Conservation (phyloP, 2,329 filamentous ascomycete species). For the Pseudopyrenochaeta lycopersici region DNA sequence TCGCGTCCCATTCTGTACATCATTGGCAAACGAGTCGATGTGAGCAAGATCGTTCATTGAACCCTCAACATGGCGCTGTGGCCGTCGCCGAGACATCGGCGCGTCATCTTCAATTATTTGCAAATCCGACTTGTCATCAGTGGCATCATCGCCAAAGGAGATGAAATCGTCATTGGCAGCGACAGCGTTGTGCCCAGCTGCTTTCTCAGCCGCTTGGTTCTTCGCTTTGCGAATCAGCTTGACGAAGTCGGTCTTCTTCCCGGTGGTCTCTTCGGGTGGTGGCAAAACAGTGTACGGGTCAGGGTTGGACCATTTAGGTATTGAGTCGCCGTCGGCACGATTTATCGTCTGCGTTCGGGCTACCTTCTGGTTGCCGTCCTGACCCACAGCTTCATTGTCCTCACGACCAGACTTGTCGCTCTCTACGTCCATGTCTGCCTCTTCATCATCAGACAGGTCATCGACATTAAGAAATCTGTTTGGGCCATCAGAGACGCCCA, state of each 20-base stretch:
- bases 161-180: constrained; percentile 80
- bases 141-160: constrained; percentile 69
- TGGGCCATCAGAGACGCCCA: constrained; percentile 53
- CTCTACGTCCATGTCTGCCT: constrained; percentile 43
- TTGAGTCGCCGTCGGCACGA: constrained; percentile 43
- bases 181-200: constrained; percentile 60
- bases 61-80: constrained; percentile 22
- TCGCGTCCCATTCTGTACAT: constrained; percentile 4
- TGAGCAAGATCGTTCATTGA: constrained; percentile 32
- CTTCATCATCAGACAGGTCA: constrained; percentile 52
- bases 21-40: constrained; percentile 10
- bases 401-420: constrained; percentile 5
- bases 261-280: constrained; percentile 73
- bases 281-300: constrained; percentile 92
- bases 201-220: constrained; percentile 63
- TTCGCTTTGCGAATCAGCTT: constrained; percentile 92
- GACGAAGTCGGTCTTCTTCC: constrained; percentile 86
- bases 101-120: constrained; percentile 2
- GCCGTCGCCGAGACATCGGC: not conserved
- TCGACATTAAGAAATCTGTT: constrained; percentile 52
- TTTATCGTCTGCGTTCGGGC: constrained; percentile 23
- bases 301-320: constrained; percentile 92
- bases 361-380: constrained; percentile 31
- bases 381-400: constrained; percentile 15
- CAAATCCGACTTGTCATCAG: not conserved